Percentiles rank a stretch among this genome's conserved stretches.
These are phyloP conservation scores for Rostrohypoxylon terebratum DNA, from an alignment of 495 filamentous ascomycete species.

Conservation along the genomic window DNA sequence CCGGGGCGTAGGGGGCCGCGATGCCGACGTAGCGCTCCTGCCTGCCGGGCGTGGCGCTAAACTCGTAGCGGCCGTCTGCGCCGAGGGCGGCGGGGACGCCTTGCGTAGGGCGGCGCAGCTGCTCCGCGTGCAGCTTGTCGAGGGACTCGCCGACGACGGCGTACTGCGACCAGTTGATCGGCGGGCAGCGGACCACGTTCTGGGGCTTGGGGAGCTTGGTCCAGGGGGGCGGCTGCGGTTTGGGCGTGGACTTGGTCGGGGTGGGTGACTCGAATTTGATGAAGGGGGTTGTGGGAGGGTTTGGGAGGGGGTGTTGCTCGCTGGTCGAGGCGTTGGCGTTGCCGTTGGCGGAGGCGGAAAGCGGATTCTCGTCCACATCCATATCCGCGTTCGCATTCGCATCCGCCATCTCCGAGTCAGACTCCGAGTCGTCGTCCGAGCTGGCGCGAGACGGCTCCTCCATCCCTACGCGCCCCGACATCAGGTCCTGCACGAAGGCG, in stretches of 20 bases:
- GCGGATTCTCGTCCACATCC: no score
- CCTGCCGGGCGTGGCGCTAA: slow-evolving; percentile 50
- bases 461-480: slow-evolving; percentile 60
- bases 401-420: slow-evolving; percentile 35
- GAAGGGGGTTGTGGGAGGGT: background rate
- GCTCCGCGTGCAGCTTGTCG: slow-evolving; percentile 85
- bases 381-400: background rate
- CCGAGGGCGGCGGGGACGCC: slow-evolving; percentile 63
- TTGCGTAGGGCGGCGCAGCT: slow-evolving; percentile 70
- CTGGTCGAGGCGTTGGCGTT: background rate
- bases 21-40: slow-evolving; percentile 61
- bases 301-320: background rate
- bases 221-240: slow-evolving; percentile 44
- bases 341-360: background rate
- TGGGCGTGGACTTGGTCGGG: background rate
- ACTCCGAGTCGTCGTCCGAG: slow-evolving; percentile 18
- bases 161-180: slow-evolving; percentile 93
- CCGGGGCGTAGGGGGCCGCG: slow-evolving; percentile 80
- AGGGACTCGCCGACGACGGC: slow-evolving; percentile 81
- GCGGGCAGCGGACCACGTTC: slow-evolving; percentile 83
- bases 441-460: slow-evolving; percentile 46
- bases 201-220: slow-evolving; percentile 77
- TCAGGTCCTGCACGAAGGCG: slow-evolving; percentile 72
- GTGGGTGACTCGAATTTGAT: background rate
- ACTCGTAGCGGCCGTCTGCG: slow-evolving; percentile 56